phyloP scores from a whole-genome alignment of 2,329 filamentous ascomycete genomes.

The Fusarium paranaense region DNA sequence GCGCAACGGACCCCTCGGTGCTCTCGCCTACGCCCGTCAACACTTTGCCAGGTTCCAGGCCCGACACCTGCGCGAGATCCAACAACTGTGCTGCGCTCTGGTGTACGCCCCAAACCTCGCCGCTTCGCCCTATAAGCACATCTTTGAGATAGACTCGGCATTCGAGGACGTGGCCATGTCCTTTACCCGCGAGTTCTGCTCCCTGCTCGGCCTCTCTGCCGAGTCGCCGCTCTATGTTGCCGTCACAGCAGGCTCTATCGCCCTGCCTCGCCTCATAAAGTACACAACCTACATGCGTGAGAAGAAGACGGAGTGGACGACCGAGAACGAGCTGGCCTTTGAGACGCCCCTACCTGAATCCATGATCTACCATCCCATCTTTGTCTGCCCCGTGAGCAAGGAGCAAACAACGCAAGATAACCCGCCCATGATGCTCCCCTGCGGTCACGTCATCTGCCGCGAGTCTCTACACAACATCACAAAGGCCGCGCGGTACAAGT shows the following conservation, averaged over 20 bases:
- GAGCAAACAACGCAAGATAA: slow-evolving; percentile 94
- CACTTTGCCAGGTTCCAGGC: slow-evolving; percentile 81
- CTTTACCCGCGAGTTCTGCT: slow-evolving; percentile 96
- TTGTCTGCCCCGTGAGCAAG: slow-evolving; percentile 97
- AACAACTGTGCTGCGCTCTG: slow-evolving; percentile 84
- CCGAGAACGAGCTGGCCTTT: slow-evolving; percentile 88
- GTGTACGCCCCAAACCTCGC: slow-evolving; percentile 80
- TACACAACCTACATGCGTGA: slow-evolving; percentile 88
- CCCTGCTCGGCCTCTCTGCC: slow-evolving; percentile 86
- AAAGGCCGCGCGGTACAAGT: slow-evolving; percentile 88
- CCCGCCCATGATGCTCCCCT: slow-evolving; percentile 96
- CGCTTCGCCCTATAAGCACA: slow-evolving; percentile 80
- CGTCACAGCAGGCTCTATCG: slow-evolving; percentile 91
- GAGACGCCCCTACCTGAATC: slow-evolving; percentile 70
- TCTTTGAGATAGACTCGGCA: slow-evolving; percentile 80
- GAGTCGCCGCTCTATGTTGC: slow-evolving; percentile 95
- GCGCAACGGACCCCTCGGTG: slow-evolving; percentile 69
- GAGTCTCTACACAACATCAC: slow-evolving; percentile 84
- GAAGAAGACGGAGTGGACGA: slow-evolving; percentile 95
- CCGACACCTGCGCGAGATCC: slow-evolving; percentile 82
- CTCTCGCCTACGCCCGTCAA: slow-evolving; percentile 79
- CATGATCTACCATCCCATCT: slow-evolving; percentile 91
- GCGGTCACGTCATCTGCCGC: slow-evolving; percentile 91
- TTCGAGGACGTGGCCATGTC: slow-evolving; percentile 88
- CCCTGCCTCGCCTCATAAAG: slow-evolving; percentile 89